Base-by-base conservation (phyloP, 2,329 filamentous ascomycete genomes). In the Epichloe aotearoae region DNA sequence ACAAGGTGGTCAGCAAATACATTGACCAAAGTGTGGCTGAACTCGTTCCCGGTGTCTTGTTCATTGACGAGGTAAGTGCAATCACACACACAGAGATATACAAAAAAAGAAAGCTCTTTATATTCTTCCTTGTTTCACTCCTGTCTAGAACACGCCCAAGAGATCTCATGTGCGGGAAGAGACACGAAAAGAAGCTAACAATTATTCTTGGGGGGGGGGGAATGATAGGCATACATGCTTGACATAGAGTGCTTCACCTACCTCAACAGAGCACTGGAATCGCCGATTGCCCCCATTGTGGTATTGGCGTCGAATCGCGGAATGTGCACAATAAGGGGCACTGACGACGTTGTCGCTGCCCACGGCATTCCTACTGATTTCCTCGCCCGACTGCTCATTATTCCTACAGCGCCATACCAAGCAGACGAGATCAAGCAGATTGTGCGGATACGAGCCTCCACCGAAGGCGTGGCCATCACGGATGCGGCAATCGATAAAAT, bases 211-310 rank as follows among this genome's bases (percentile, higher is more conserved):
- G 20, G 15, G 6, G 19, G 19, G 14, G 6, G 19, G 30, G 36
- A 20, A 46, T 26, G 26, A 63, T 59, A 94, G 89, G 91, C 95
- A 54, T 91, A 98, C 74, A 98, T 98, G 93, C 88, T 98, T 61
- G 93, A 98, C 68, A 86, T 98, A 59, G 93, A 98, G 74, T 95
- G 90, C 74, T 98, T 97, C 73, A 97, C 93, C 58, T 98, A 96
- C 71, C 83, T 98, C 63, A 97, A 97, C 76, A 87, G 90, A 64
- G 93, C 93, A n/a, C 79, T 98, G 59, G 93, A 98, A 75, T 90
- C 88, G 51, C 80, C 83, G 58, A 94, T 98, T 63, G 91, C 91
- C 2, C 93, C 93, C 52, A 95, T 98, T 63, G 93, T 98, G 54
- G 93, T 98, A 58, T 83, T 98, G 54, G 93, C 93, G 53, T 97